These are phyloP conservation scores for Danielozyma ontarioensis DNA, from an alignment of 805 yeast genomes.

Conservation along the genomic window DNA sequence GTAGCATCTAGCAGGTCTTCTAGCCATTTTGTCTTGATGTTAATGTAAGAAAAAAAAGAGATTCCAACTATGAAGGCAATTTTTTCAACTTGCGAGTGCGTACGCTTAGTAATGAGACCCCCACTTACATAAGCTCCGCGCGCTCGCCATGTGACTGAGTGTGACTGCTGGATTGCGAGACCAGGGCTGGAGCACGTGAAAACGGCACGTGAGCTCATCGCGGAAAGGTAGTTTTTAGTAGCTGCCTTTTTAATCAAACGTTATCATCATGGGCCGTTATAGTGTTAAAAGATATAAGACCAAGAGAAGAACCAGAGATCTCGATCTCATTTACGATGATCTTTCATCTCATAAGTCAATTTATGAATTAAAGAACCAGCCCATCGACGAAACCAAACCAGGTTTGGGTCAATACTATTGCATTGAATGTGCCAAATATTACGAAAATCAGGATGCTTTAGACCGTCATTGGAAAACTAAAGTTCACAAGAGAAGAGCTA, in stretches of 20 bases:
- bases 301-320: conserved; percentile 78
- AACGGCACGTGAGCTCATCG: not conserved
- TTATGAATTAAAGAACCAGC: conserved; percentile 66
- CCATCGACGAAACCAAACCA: conserved; percentile 82
- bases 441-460: conserved; percentile 70
- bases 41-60: conserved; percentile 4
- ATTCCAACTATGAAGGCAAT: too few species aligned
- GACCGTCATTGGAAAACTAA: conserved; percentile 70
- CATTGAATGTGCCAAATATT: conserved; percentile 89
- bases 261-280: conserved; percentile 70
- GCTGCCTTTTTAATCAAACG: not conserved
- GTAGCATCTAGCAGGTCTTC: conserved; percentile 99
- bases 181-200: not conserved
- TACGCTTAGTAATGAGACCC: too few species aligned
- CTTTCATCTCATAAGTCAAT: conserved; percentile 61
- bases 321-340: conserved; percentile 79
- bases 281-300: conserved; percentile 85
- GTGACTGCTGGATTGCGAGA: not conserved
- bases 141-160: too few species aligned
- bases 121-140: too few species aligned
- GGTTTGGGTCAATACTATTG: conserved; percentile 96
- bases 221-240: not conserved
- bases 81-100: too few species aligned
- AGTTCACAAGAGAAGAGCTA: conserved; percentile 82
- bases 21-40: conserved; percentile 77